Evolutionary conservation across 345 rosid genomes (phyloP), one percentile per base, ranked within the genome.

Genomic region (Eucalyptus shirleyi): DNA sequence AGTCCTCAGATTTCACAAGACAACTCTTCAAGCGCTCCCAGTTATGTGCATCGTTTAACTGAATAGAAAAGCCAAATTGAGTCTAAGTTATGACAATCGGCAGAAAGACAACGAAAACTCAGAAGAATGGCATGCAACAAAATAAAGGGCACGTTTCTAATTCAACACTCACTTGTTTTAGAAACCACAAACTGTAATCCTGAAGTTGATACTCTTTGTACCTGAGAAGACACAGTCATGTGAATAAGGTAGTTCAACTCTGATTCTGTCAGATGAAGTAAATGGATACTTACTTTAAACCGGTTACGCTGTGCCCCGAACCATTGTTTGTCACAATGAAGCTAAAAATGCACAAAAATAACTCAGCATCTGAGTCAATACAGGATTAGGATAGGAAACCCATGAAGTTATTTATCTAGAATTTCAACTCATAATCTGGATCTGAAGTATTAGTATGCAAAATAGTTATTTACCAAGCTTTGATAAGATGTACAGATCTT

Each of bases 141-240:
- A 45, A 72, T 37, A 42, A 82, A 88, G 90, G 90, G 32, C 55
- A 47, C 3, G 28, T 40, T 77, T 77, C 47, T 21, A 40, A 12
- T 40, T 21, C 85, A 77, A 40, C 85, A 40, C 67, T 81, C 80
- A 95, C 99, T 95, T 95, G 93, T 92, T 93, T 95, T 26, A 94
- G 96, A 93, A 97, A 98, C 99, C 98, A 98, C 28, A 97, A 94
- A 93, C 97, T 95, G 92, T 95, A 98, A 91, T 98, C 99, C 91
- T 95, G 93, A 77, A 98, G 97, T 91, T 96, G 95, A 93, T 98
- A 98, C 92, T 98, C 99, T 94, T 98, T 98, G 95, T 95, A 98
- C 93, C 99, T 97, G 88, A 90, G 81, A 87, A 92, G 69, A 86
- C 40, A 87, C 87, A 59, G 88, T 86, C 7, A 59, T 62, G 45